Percentiles rank a stretch among this genome's conserved stretches.
Conservation (phyloP, 2,329 filamentous ascomycete genomes). For the Phyllosticta ampelicida region DNA sequence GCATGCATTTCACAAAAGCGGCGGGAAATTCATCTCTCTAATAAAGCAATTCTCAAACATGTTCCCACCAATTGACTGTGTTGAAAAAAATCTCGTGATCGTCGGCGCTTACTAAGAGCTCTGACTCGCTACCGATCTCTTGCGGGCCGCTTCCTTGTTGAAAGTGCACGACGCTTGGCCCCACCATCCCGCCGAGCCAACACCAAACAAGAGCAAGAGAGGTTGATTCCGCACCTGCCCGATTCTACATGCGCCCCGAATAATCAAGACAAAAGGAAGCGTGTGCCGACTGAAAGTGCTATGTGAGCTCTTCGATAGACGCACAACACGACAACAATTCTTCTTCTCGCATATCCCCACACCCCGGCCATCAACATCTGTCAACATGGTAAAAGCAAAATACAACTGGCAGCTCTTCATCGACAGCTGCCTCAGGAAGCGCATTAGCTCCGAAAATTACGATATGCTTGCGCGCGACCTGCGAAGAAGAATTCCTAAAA, state of each 20-base stretch:
- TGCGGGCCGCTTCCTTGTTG: background rate
- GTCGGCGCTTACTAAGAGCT: background rate
- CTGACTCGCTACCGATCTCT: background rate
- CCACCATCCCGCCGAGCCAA: background rate
- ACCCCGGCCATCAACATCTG: background rate
- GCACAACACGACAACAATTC: background rate
- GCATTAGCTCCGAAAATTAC: slow-evolving; percentile 24
- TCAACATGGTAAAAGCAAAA: background rate
- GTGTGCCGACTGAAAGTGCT: background rate
- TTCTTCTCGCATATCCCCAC: background rate
- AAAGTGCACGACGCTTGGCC: background rate
- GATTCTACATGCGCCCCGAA: no score
- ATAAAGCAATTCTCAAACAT: background rate
- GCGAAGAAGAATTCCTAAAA: slow-evolving; percentile 23
- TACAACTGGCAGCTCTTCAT: slow-evolving; percentile 16
- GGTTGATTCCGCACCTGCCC: background rate
- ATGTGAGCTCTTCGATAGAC: background rate
- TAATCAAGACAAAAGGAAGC: background rate
- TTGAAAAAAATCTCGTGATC: background rate
- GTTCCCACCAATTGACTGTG: no score
- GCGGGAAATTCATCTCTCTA: background rate
- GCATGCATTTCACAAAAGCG: background rate
- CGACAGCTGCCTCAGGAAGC: slow-evolving; percentile 23
- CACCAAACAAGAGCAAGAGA: background rate
- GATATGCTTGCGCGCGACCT: slow-evolving; percentile 23